These are phyloP conservation scores for Ploettnerulaceae sp. DNA, from an alignment of 2,329 filamentous ascomycete species.

Conservation along the genomic window DNA sequence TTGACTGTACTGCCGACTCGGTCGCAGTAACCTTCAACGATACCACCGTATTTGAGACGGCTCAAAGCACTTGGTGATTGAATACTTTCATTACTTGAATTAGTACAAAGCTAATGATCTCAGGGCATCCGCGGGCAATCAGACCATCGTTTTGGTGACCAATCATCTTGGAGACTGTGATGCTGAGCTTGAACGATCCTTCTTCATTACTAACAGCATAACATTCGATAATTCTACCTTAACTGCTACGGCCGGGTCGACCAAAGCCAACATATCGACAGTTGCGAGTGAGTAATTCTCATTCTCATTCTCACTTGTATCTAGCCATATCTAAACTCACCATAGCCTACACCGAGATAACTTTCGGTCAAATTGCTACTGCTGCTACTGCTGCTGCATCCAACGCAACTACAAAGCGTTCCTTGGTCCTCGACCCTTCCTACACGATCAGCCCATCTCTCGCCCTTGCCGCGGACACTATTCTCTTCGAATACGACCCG, in stretches of 20 bases:
- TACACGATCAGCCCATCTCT: conserved; percentile 25
- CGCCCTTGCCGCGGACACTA: conserved; percentile 28
- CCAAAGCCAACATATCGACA: conserved; percentile 33
- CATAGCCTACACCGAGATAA: conserved; percentile 24
- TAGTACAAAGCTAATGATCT: not conserved
- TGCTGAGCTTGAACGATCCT: conserved; percentile 37
- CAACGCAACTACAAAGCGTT: conserved; percentile 17
- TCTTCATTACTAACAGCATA: conserved; percentile 36
- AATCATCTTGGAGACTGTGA: conserved; percentile 41
- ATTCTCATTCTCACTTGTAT: not conserved
- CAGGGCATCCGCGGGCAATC: conserved; percentile 11
- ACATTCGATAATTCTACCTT: conserved; percentile 28
- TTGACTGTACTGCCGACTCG: conserved; percentile 29
- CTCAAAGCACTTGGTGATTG: conserved; percentile 26
- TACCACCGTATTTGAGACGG: conserved; percentile 24
- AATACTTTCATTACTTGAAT: not conserved
- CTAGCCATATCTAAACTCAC: not conserved
- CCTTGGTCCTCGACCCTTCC: conserved; percentile 25
- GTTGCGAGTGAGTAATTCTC: conserved; percentile 34
- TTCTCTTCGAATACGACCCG: conserved; percentile 30
- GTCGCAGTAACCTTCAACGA: conserved; percentile 30
- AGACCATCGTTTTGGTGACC: conserved; percentile 37
- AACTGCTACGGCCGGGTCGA: conserved; percentile 33
- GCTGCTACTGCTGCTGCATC: conserved; percentile 25
- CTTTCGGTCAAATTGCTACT: conserved; percentile 29